phyloP scores from a whole-genome alignment of 345 rosid species.

The Fremontodendron californicum region DNA sequence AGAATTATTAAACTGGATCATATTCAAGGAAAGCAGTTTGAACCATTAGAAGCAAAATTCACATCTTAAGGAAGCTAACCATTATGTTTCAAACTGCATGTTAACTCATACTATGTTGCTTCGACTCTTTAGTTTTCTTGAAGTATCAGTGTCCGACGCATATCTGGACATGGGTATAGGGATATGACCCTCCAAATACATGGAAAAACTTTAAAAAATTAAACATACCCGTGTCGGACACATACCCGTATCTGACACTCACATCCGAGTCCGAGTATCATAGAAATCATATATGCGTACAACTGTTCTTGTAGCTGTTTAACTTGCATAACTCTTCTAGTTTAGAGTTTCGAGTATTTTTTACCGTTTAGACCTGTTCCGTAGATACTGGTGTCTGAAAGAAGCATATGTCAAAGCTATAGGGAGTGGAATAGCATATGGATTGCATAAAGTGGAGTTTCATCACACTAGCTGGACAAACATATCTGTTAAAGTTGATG shows the following conservation, averaged over 20 bases:
- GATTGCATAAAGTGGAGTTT: slow-evolving; percentile 54
- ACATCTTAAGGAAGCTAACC: neutral
- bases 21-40: neutral
- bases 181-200: too few species aligned
- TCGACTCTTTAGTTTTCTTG: too few species aligned
- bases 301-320: neutral
- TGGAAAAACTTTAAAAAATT: too few species aligned
- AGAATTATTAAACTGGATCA: too few species aligned
- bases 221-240: too few species aligned
- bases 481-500: slow-evolving; percentile 41
- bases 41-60: neutral
- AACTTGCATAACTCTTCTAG: neutral
- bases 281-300: too few species aligned
- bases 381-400: slow-evolving; percentile 69
- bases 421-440: slow-evolving; percentile 50
- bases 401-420: slow-evolving; percentile 74
- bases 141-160: too few species aligned
- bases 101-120: too few species aligned
- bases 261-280: too few species aligned
- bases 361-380: slow-evolving; percentile 7
- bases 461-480: slow-evolving; percentile 49
- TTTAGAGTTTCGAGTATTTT: neutral
- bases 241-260: too few species aligned
- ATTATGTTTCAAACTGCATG: neutral
- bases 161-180: too few species aligned